Conservation (phyloP, 306 rosid species). For the Vigna trinervia region DNA sequence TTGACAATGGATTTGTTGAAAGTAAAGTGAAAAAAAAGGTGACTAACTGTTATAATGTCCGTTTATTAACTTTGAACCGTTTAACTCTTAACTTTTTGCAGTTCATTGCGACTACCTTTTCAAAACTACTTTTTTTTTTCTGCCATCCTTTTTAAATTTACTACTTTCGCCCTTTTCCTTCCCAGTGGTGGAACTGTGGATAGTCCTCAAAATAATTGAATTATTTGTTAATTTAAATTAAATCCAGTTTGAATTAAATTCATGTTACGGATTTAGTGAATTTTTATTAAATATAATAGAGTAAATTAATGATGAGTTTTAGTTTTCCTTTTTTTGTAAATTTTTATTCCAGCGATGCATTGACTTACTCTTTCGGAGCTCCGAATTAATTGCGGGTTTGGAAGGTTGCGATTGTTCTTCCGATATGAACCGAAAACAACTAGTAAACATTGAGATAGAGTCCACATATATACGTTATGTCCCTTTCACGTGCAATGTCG, state of each 20-base stretch:
- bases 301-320: no score
- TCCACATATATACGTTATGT: neutral
- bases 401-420: neutral
- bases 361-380: neutral
- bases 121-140: conserved; percentile 9
- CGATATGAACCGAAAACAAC: neutral
- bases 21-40: conserved; percentile 19
- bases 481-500: neutral
- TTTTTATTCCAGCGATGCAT: neutral
- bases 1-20: neutral
- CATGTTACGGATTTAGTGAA: no score
- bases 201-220: no score
- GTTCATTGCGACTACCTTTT: conserved; percentile 26
- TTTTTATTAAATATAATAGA: no score
- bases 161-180: neutral
- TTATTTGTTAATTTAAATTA: no score
- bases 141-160: neutral
- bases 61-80: conserved; percentile 36
- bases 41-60: neutral
- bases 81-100: conserved; percentile 34
- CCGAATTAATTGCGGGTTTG: neutral
- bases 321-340: neutral
- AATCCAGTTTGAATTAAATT: neutral
- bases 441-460: neutral
- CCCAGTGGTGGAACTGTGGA: no score